Evolutionary conservation across 768 basidiomycete species (phyloP).

Genomic region (Tephrocybe rancida): DNA sequence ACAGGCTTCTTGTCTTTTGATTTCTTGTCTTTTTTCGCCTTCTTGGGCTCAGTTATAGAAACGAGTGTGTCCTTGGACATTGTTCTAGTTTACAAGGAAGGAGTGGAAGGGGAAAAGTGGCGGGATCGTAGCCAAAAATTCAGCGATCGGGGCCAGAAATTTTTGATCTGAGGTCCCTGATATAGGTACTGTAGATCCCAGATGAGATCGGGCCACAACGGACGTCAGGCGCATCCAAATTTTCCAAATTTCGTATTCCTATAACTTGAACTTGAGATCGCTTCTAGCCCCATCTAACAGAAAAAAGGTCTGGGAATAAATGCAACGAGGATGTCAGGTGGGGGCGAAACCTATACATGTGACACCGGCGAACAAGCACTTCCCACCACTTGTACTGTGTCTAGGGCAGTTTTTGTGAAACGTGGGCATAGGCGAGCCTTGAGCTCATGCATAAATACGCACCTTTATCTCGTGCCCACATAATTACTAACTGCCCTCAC

Average conservation of each 20-base stretch:
- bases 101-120: not conserved
- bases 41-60: constrained; percentile 17
- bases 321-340: not conserved
- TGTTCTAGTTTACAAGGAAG: not conserved
- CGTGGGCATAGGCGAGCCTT: not conserved
- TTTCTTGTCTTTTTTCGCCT: constrained; percentile 27
- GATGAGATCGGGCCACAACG: constrained; percentile 5
- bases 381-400: no score
- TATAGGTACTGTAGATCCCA: not conserved
- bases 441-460: not conserved
- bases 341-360: not conserved
- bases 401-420: no score
- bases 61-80: constrained; percentile 32
- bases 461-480: no score
- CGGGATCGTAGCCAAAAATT: constrained; percentile 1
- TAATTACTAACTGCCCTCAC: no score
- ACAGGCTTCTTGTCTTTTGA: constrained; percentile 20
- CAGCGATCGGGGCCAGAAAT: constrained; percentile 10
- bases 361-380: not conserved
- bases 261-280: no score
- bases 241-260: no score
- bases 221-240: not conserved
- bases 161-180: constrained; percentile 11
- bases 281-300: not conserved
- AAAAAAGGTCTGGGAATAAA: not conserved